phyloP scores from a whole-genome alignment of 1,284 basidiomycete species.

The Ceratobasidium sp. region DNA sequence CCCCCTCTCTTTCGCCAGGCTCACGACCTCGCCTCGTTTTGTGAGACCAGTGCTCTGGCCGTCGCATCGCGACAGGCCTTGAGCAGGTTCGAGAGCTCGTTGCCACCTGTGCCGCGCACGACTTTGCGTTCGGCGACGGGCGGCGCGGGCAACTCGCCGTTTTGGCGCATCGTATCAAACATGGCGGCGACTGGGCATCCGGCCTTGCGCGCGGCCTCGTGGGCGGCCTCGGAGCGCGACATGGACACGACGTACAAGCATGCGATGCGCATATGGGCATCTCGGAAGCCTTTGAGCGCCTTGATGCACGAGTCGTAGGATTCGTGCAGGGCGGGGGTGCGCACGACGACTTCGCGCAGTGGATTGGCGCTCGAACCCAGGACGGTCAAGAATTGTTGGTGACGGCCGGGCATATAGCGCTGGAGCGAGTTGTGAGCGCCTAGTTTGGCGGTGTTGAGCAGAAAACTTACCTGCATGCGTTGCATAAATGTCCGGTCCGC shows the following conservation, averaged over 20 bases:
- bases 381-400: conserved; percentile 66
- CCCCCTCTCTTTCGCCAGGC: conserved; percentile 1
- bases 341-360: conserved; percentile 54
- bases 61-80: conserved; percentile 43
- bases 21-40: conserved; percentile 42
- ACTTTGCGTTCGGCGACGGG: conserved; percentile 41
- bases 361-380: conserved; percentile 58
- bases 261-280: conserved; percentile 90
- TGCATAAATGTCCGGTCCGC: conserved; percentile 62
- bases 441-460: neutral
- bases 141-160: conserved; percentile 39
- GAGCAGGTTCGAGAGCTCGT: conserved; percentile 43
- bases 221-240: conserved; percentile 44
- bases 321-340: conserved; percentile 52
- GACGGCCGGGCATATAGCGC: conserved; percentile 64
- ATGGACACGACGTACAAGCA: conserved; percentile 79
- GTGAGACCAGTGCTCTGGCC: conserved; percentile 40
- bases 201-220: conserved; percentile 41
- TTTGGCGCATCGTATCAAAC: conserved; percentile 42
- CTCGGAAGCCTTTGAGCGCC: conserved; percentile 84
- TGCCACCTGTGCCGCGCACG: conserved; percentile 38
- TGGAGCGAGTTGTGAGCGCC: conserved; percentile 10
- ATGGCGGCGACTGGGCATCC: conserved; percentile 43
- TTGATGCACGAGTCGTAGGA: conserved; percentile 80
- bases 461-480: conserved; percentile 58